phyloP scores from a whole-genome alignment of 441 rosid genomes.

The Codiaeum variegatum region DNA sequence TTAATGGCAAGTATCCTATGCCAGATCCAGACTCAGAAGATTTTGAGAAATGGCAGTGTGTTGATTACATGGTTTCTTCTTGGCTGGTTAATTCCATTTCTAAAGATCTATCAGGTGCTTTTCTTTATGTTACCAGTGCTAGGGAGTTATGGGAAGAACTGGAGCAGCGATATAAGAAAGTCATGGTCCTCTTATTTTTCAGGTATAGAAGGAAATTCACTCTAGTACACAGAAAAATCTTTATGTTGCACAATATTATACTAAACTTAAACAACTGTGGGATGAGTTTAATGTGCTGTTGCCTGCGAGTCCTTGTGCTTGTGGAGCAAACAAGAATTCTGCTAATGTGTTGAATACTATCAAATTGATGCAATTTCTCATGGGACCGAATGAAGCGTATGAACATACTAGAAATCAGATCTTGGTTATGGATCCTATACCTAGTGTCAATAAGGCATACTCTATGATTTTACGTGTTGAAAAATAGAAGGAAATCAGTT shows the following conservation, averaged over 20 bases:
- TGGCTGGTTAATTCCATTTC: background rate
- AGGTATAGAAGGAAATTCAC: background rate
- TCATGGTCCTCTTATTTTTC: background rate
- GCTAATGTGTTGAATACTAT: background rate
- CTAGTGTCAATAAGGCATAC: background rate
- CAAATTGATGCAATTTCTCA: background rate
- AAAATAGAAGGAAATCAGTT: background rate
- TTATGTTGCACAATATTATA: background rate
- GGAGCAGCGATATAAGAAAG: too few species aligned
- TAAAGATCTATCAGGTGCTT: background rate
- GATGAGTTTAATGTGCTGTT: background rate
- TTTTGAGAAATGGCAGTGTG: background rate
- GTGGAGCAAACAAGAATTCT: background rate
- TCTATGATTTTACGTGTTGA: background rate
- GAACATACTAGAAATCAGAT: background rate
- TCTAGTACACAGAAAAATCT: background rate
- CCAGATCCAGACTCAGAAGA: background rate
- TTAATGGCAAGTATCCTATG: background rate
- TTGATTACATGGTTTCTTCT: background rate
- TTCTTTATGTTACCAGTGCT: background rate
- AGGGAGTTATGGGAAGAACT: background rate
- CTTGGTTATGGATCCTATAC: background rate
- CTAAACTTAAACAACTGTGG: background rate
- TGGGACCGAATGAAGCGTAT: background rate
- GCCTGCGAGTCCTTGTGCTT: background rate